phyloP scores from a whole-genome alignment of 768 basidiomycete species.

The Crucibulum laeve region DNA sequence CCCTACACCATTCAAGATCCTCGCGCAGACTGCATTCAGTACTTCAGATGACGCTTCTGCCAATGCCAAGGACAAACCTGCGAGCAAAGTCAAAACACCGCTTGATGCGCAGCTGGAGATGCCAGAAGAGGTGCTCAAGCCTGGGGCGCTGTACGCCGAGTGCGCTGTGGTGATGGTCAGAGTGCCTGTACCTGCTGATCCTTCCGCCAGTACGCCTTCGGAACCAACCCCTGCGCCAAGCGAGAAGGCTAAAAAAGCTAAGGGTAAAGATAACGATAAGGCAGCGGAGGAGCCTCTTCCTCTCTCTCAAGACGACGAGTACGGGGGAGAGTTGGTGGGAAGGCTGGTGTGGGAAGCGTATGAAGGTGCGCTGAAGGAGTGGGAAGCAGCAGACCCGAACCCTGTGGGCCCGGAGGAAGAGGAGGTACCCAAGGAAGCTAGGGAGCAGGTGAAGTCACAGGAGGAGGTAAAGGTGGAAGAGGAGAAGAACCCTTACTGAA shows the following conservation, averaged over 20 bases:
- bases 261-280: conserved; percentile 20
- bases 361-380: conserved; percentile 60
- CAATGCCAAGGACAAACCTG: conserved; percentile 3
- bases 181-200: conserved; percentile 22
- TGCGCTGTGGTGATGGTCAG: conserved; percentile 58
- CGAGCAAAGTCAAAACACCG: background rate
- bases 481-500: no score
- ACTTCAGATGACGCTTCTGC: conserved; percentile 3
- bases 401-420: no score
- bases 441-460: no score
- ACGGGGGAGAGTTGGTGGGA: conserved; percentile 67
- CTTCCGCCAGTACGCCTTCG: background rate
- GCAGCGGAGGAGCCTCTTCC: conserved; percentile 26
- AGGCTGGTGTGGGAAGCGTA: conserved; percentile 75
- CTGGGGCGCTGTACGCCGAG: conserved; percentile 74
- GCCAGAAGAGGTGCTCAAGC: conserved; percentile 66
- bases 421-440: no score
- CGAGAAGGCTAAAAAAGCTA: conserved; percentile 14
- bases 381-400: conserved; percentile 47
- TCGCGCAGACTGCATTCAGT: conserved; percentile 20
- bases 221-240: conserved; percentile 10
- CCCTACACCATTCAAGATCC: conserved; percentile 71
- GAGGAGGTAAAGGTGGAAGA: no score
- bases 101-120: conserved; percentile 14
- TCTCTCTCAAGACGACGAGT: conserved; percentile 60